Base-by-base conservation (phyloP, 805 yeast species). In the Kodamaea jinghongensis region DNA sequence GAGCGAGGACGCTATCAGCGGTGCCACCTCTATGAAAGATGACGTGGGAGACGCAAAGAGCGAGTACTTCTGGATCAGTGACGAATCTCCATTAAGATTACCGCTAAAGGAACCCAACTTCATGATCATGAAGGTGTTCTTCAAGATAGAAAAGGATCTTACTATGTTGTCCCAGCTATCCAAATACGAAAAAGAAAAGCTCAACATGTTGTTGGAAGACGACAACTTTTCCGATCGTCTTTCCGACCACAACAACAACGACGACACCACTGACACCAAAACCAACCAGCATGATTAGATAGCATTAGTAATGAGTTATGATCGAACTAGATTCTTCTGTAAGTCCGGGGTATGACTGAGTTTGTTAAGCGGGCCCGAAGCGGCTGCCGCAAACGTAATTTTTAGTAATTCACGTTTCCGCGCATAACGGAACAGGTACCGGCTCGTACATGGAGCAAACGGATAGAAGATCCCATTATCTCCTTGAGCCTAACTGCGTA, bases 51-150 rank as follows among this genome's bases (percentile, higher is more conserved):
- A 20, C 23, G 7, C 8, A 5, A 20, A 8, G 8, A 20, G 23
- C 8, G 61, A 1, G 11, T 56, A 63, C 27, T 81, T 67, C 52
- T 87, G 95, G 95, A 48, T 86, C 2, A 70, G 83, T 6, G 78
- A 78, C 2, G 52, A 60, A 1, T 80, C 89, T 1, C 96, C 96
- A 0, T 61, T 87, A 30, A 68, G 83, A 32, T 76, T 73, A 40
- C 93, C 93, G 0, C 63, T 83, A 28, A 74, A 73, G 47, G 89
- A 87, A 54, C 79, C 89, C 0, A 76, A 78, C 42, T 85, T 76
- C 50, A 73, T 85, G 26, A 55, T 74, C 22, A 56, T 68, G 39
- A 58, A 72, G 39, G 49, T 62, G 28, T 52, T 65, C 34, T 38
- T 42, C 34, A 45, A 39, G 40, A 43, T 45, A 7, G 48, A 45